A percentile compares a stretch with the other conserved stretches of the same genome.
Conservation (phyloP, 2,329 filamentous ascomycete species). For the Torrubiella hemipterigena region DNA sequence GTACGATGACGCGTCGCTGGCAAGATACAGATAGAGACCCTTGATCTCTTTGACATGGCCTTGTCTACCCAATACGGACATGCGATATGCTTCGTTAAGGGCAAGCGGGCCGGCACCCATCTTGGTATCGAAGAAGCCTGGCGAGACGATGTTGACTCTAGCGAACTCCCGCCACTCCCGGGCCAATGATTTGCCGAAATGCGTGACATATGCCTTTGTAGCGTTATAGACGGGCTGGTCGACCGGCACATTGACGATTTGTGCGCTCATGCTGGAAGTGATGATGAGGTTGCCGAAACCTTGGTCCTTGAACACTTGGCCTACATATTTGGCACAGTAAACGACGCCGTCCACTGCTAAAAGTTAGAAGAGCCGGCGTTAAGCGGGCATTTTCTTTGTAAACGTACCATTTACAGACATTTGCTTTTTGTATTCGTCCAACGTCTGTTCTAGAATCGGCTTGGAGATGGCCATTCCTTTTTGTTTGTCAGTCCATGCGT, state of each 20-base stretch:
- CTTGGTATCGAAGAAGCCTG: conserved; percentile 40
- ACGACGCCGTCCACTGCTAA: conserved; percentile 30
- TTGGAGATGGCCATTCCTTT: conserved; percentile 38
- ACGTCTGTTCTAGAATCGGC: conserved; percentile 38
- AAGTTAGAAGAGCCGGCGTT: background rate
- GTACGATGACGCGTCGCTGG: conserved; percentile 37
- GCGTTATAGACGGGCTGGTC: conserved; percentile 46
- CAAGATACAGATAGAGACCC: conserved; percentile 35
- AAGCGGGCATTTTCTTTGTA: background rate
- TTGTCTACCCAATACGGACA: conserved; percentile 23
- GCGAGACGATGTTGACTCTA: conserved; percentile 39
- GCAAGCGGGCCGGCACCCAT: conserved; percentile 33
- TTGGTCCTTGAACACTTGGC: conserved; percentile 28
- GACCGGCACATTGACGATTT: conserved; percentile 37
- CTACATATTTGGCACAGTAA: conserved; percentile 29
- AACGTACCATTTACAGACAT: conserved; percentile 40
- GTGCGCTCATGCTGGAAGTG: conserved; percentile 35
- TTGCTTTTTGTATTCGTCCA: conserved; percentile 36
- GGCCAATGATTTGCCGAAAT: conserved; percentile 42
- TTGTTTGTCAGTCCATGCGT: background rate
- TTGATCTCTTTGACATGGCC: conserved; percentile 5
- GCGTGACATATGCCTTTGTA: conserved; percentile 42
- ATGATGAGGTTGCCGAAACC: conserved; percentile 38
- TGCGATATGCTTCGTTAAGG: conserved; percentile 33
- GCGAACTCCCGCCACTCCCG: conserved; percentile 46